Evolutionary conservation across 768 basidiomycete species (phyloP).

Genomic region (Vararia minispora): DNA sequence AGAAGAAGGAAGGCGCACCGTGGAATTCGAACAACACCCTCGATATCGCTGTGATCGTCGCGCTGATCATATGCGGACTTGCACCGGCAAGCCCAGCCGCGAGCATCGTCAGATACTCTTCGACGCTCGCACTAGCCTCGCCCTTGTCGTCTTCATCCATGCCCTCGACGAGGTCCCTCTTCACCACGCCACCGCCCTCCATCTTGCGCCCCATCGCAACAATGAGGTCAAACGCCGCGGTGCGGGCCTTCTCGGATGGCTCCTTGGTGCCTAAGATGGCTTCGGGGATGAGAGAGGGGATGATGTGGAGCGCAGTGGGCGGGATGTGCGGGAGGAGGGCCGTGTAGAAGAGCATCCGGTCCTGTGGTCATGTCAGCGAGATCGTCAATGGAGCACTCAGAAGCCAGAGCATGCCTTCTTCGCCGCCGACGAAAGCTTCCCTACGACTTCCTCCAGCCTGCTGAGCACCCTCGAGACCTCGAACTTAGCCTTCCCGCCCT

Average conservation of each 20-base stretch:
- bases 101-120: conserved; percentile 95
- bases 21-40: conserved; percentile 94
- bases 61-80: conserved; percentile 97
- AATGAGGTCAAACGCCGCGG: conserved; percentile 82
- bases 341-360: conserved; percentile 70
- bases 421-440: conserved; percentile 67
- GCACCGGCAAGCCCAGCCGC: conserved; percentile 90
- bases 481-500: conserved; percentile 42
- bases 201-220: conserved; percentile 91
- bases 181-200: conserved; percentile 75
- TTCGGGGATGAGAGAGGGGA: conserved; percentile 87
- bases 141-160: conserved; percentile 67
- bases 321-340: conserved; percentile 61
- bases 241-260: conserved; percentile 84
- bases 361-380: conserved; percentile 31
- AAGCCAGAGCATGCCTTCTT: conserved; percentile 51
- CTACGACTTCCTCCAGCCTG: conserved; percentile 51
- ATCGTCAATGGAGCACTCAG: background rate
- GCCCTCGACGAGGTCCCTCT: conserved; percentile 62
- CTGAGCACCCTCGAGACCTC: conserved; percentile 51
- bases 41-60: conserved; percentile 89
- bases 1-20: conserved; percentile 55
- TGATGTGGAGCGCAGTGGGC: conserved; percentile 62
- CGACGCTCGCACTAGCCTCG: conserved; percentile 60
- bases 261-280: conserved; percentile 94